Percentiles rank a stretch among this genome's conserved stretches.
phyloP scores from a whole-genome alignment of 2,329 filamentous ascomycete genomes.

The Fusarium gaditjirri region DNA sequence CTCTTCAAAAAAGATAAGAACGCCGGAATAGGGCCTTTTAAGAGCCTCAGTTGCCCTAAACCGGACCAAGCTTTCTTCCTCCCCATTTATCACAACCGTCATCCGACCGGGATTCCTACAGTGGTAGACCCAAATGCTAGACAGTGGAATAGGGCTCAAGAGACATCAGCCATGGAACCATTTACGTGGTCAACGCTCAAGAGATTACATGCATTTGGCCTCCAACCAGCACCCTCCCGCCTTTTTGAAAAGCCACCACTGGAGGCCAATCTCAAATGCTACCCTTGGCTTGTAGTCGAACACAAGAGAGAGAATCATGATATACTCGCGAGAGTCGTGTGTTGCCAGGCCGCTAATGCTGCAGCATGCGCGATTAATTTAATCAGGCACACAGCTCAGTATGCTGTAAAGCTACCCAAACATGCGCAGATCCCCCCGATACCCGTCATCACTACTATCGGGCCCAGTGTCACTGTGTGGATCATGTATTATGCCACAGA shows the following conservation, averaged over 20 bases:
- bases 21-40: neutral
- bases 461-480: constrained; percentile 33
- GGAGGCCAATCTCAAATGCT: constrained; percentile 27
- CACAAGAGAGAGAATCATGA: constrained; percentile 20
- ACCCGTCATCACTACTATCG: constrained; percentile 30
- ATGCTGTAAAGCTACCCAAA: constrained; percentile 8
- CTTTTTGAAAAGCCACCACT: neutral
- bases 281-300: constrained; percentile 39
- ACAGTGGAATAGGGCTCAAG: constrained; percentile 1
- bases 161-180: neutral
- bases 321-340: neutral
- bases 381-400: constrained; percentile 7
- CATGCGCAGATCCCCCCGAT: constrained; percentile 30
- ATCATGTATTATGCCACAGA: constrained; percentile 30
- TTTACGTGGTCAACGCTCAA: constrained; percentile 30
- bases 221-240: constrained; percentile 8
- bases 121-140: neutral
- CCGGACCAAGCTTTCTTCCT: constrained; percentile 33
- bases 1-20: neutral
- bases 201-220: neutral
- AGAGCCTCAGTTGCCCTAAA: neutral
- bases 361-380: constrained; percentile 30
- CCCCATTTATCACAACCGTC: constrained; percentile 12
- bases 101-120: neutral
- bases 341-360: constrained; percentile 32